These are phyloP conservation scores for Xanthoparmelia taractica DNA, from an alignment of 495 filamentous ascomycete genomes.

Conservation along the genomic window DNA sequence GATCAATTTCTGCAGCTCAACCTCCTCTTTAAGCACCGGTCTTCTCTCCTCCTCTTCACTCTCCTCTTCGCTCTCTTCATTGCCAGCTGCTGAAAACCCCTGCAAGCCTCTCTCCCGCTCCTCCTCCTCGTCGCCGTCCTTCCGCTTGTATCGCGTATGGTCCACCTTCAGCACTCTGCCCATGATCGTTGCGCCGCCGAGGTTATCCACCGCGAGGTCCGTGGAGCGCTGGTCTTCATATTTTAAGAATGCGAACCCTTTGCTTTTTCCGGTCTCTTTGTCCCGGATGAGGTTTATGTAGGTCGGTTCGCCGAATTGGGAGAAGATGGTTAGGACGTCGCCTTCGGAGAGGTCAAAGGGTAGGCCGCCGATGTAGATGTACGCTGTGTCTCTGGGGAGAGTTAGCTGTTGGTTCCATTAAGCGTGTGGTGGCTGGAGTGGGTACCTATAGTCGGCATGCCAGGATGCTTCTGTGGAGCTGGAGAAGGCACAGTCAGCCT, in stretches of 20 bases:
- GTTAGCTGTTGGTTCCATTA: not conserved
- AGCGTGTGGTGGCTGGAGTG: not conserved
- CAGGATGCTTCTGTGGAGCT: constrained; percentile 81
- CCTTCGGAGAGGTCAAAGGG: constrained; percentile 92
- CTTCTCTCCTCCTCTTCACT: constrained; percentile 35
- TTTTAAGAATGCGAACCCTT: constrained; percentile 91
- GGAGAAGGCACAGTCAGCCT: constrained; percentile 12
- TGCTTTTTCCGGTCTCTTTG: constrained; percentile 90
- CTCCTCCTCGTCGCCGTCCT: constrained; percentile 72
- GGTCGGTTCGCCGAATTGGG: constrained; percentile 89
- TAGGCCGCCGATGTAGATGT: constrained; percentile 90
- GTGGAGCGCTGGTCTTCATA: constrained; percentile 97
- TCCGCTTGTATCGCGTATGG: constrained; percentile 81
- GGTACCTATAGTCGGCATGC: constrained; percentile 73
- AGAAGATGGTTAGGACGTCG: constrained; percentile 94
- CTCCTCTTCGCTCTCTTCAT: constrained; percentile 32
- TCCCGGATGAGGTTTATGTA: constrained; percentile 86
- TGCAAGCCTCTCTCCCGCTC: constrained; percentile 38
- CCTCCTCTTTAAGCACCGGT: constrained; percentile 59
- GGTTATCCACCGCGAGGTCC: constrained; percentile 90
- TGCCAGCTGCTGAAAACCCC: constrained; percentile 31
- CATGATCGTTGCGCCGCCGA: constrained; percentile 76
- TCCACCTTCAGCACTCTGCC: constrained; percentile 80
- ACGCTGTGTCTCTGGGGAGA: constrained; percentile 71
- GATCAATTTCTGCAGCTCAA: constrained; percentile 67